Evolutionary conservation across 1,284 basidiomycete species (phyloP), one percentile per base, ranked within the genome.

Genomic region (Serendipita sp.): DNA sequence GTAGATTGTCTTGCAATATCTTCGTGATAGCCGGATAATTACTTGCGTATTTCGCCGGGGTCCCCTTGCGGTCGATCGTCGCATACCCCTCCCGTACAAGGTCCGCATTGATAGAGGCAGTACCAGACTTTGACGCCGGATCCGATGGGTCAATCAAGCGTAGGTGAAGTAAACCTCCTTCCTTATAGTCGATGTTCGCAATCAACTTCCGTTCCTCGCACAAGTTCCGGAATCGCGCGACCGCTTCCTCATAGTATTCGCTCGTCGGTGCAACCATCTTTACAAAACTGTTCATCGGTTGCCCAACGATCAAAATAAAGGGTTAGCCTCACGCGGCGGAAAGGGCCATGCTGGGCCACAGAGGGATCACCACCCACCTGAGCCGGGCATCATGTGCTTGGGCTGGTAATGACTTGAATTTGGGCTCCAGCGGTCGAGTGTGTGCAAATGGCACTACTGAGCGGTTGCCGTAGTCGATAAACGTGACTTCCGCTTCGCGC

Each of bases 391-490:
- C 88, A 61, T 88, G 88, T 15, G 88, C 88, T 72, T 91, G 91
- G 45, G 89, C 88, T 38, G 90, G 83, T 8, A 95, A 77, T 3
- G 84, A 80, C 67, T 88, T 87, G 81, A 94, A 95, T 72, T 86
- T 88, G 29, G 84, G 75, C 71, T 94, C 92, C 43, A 95, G 78
- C 2, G 91, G 90, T 32, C 92, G 81, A 66, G 93, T 83, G 67
- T 85, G 77, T 26, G 79, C 74, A 74, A 91, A 93, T 1, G 83
- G 74, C 32, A 93, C 77, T 2, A 81, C 88, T 70, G 92, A 90
- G 75, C 93, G 90, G 72, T 94, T 93, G 61, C 92, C 92, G 69
- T 91, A 91, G 73, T 89, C 88, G 66, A 91, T 90, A 73, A 90
- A 91, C 4, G 84, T 87, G 43, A 93, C 85, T 71, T 93, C 90